phyloP scores from a whole-genome alignment of 768 basidiomycete species.

The Calocybe cyanea region DNA sequence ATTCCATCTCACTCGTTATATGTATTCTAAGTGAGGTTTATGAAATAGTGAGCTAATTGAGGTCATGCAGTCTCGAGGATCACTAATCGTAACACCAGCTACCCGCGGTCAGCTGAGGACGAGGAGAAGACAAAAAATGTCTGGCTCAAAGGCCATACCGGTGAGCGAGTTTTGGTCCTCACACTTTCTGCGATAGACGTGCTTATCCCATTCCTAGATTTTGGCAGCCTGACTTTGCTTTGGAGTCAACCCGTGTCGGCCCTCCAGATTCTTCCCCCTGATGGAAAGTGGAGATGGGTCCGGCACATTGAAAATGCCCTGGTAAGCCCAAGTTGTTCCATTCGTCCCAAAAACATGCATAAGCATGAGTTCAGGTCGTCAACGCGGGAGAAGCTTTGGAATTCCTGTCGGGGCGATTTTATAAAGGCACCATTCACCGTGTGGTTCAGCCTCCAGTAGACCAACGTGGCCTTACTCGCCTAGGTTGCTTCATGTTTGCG shows the following conservation, averaged over 20 bases:
- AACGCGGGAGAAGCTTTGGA: slow-evolving; percentile 48
- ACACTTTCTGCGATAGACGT: not conserved
- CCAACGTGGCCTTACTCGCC: slow-evolving; percentile 38
- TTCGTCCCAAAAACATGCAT: not conserved
- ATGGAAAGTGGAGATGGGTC: slow-evolving; percentile 46
- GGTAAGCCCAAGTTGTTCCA: slow-evolving; percentile 17
- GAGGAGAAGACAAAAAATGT: slow-evolving; percentile 40
- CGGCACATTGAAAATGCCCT: slow-evolving; percentile 44
- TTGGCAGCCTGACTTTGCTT: slow-evolving; percentile 40
- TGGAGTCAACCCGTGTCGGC: slow-evolving; percentile 49
- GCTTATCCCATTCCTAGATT: slow-evolving; percentile 31
- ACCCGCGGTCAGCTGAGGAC: slow-evolving; percentile 38
- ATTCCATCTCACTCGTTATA: not conserved
- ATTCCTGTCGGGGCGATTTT: slow-evolving; percentile 45
- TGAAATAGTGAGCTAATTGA: slow-evolving; percentile 41
- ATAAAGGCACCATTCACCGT: slow-evolving; percentile 46
- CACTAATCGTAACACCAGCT: slow-evolving; percentile 27
- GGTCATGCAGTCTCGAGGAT: not conserved
- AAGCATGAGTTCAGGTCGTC: slow-evolving; percentile 30
- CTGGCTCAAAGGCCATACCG: slow-evolving; percentile 50
- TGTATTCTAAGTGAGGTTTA: slow-evolving; percentile 33
- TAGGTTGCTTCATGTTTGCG: slow-evolving; percentile 47
- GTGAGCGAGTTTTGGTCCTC: slow-evolving; percentile 15
- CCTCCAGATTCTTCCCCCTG: slow-evolving; percentile 39
- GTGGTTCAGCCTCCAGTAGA: slow-evolving; percentile 47